Base-by-base conservation (phyloP, 116 monocot genomes). In the Trichopus zeylanicus region DNA sequence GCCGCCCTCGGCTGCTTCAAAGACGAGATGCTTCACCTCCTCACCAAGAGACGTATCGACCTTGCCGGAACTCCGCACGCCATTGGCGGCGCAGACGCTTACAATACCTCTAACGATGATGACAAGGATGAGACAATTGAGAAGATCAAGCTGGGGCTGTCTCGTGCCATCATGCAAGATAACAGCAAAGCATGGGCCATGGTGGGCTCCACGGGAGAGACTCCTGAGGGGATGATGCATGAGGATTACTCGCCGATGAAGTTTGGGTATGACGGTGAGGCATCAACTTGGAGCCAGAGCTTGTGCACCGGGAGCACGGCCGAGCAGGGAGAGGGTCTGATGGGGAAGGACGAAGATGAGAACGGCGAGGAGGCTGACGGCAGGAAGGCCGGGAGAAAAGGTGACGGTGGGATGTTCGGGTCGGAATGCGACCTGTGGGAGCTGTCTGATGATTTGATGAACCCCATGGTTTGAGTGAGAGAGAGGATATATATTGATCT, bases 1-100 rank as follows among this genome's bases (percentile, higher is more conserved):
- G 95, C 95, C 4, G 90, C 95, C 32, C 87, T 95, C 18, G 95
- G 90, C 27, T 95, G 95, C 76, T 95, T 95, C 81, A 95, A 95
- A 78, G 95, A 95, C 51, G 95, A 95, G 72, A 86, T 95, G 86
- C 90, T 95, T 57, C 89, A 89, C 62, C 74, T 95, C 38, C 84
- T 95, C 53, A 86, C 86, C 13, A 90, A 84, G 78, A 95, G 77
- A 31, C 76, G 78, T 15, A 18, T 59, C 21, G 75, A 85, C 54
- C 64, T 69, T 56, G 25, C 55, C 64, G 6, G 13, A 55, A 23
- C 54, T 34, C 34, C 52, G n/a, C 63, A 29, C 29, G 15, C 12
- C 28, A 5, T 23, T 38, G 20, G 31, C 46, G 21, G 24, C 20
- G 52, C 57, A 5, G 51, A 31, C 19, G 25, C 24, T 51, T 54